Base-by-base conservation (phyloP, 305 asterid species). In the Fraxinus ornus region DNA sequence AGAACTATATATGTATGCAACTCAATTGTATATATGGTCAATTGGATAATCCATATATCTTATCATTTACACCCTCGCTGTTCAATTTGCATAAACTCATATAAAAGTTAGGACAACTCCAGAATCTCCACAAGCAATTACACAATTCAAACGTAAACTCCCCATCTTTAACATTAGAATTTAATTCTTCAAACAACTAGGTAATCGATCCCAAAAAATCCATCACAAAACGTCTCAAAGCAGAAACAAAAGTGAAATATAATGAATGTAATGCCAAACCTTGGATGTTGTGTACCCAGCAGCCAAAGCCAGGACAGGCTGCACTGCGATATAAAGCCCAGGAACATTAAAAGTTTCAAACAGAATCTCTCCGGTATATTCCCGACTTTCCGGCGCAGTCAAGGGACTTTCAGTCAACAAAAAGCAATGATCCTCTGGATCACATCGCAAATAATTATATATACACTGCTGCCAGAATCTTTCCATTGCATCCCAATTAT, bases 371-470 rank as follows among this genome's bases (percentile, higher is more conserved):
- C 98, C 99, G 0, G 98, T 91, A 77, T 93, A 94, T 78, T 94
- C 98, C 70, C 99, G 89, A 73, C 91, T 94, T 93, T 95, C 99
- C 0, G 99, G 99, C 30, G 99, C 89, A 24, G 97, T 93, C 89
- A 95, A 64, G 6, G 99, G 98, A 78, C 97, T 94, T 90, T 94
- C 98, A 3, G 98, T 94, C 88, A 95, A 83, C 83, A 90, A 83
- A 89, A 95, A 95, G 88, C 91, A 95, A 86, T 95, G 99, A 89
- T 95, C 98, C 85, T 95, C 98, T 0, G 98, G 98, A 88, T 94
- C 98, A 82, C 99, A 95, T 10, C 99, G 88, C 84, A 95, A 75
- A 80, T 93, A 93, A 85, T 92, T 87, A 81, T 92, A 94, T 82
- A 95, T 90, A 85, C 95, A 91, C 83, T 94, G 98, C 91, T 95